Evolutionary conservation across 2,329 filamentous ascomycete genomes (phyloP).

Genomic region (Ustilaginoidea virens): DNA sequence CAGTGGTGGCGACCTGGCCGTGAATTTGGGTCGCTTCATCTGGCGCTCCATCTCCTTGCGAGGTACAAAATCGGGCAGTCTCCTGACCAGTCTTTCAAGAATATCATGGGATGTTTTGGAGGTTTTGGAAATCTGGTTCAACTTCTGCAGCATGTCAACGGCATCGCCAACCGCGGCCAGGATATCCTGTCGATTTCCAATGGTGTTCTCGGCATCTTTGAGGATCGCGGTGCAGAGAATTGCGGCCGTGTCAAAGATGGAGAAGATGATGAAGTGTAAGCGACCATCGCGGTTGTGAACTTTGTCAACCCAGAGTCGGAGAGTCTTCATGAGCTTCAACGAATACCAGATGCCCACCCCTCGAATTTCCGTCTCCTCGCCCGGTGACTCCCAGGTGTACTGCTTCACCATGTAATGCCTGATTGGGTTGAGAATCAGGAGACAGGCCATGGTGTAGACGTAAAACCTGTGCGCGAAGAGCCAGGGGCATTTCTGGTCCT

Average conservation of each 20-base stretch:
- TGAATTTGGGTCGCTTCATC: slow-evolving; percentile 4
- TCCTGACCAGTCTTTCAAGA: slow-evolving; percentile 13
- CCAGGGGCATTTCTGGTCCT: slow-evolving; percentile 23
- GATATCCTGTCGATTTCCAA: slow-evolving; percentile 24
- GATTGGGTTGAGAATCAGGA: slow-evolving; percentile 30
- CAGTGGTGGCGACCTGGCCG: slow-evolving; percentile 1
- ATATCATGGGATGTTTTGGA: slow-evolving; percentile 20
- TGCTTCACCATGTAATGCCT: slow-evolving; percentile 28
- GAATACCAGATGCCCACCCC: slow-evolving; percentile 25
- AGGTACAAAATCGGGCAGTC: slow-evolving; percentile 9
- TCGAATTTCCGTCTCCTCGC: slow-evolving; percentile 20
- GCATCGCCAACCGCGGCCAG: slow-evolving; percentile 20
- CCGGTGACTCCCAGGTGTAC: slow-evolving; percentile 11
- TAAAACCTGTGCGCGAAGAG: slow-evolving; percentile 31
- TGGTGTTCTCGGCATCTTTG: slow-evolving; percentile 24
- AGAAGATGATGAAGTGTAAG: slow-evolving; percentile 34
- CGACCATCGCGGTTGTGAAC: slow-evolving; percentile 29
- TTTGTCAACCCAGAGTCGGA: slow-evolving; percentile 25
- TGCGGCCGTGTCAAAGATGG: slow-evolving; percentile 34
- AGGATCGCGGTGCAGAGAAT: slow-evolving; percentile 33
- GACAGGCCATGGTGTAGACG: slow-evolving; percentile 26
- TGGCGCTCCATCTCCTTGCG: slow-evolving; percentile 1
- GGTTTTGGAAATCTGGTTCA: slow-evolving; percentile 17
- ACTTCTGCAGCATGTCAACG: slow-evolving; percentile 15
- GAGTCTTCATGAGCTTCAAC: slow-evolving; percentile 23